These are phyloP conservation scores for Lindgomyces ingoldianus DNA, from an alignment of 495 filamentous ascomycete species.

Conservation along the genomic window DNA sequence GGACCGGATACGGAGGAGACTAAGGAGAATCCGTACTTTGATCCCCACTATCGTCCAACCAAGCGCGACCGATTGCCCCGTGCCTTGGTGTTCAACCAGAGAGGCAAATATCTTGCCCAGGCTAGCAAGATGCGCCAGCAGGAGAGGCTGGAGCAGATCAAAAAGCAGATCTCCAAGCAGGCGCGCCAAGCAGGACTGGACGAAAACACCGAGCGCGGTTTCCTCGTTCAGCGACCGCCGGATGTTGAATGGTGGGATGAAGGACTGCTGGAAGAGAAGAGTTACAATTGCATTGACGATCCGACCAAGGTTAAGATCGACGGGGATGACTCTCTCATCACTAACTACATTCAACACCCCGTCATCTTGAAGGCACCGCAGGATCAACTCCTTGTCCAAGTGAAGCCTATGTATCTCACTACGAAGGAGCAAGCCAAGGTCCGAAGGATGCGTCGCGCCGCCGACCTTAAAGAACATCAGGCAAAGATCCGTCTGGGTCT, in stretches of 20 bases:
- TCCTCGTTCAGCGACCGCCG: slow-evolving; percentile 77
- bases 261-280: slow-evolving; percentile 69
- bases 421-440: slow-evolving; percentile 87
- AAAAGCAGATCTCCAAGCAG: slow-evolving; percentile 83
- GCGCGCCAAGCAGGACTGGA: slow-evolving; percentile 85
- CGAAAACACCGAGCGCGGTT: slow-evolving; percentile 89
- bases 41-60: slow-evolving; percentile 63
- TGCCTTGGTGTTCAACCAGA: slow-evolving; percentile 87
- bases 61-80: slow-evolving; percentile 63
- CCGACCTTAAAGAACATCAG: slow-evolving; percentile 90
- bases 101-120: slow-evolving; percentile 95
- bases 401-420: slow-evolving; percentile 92
- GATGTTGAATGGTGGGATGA: slow-evolving; percentile 99
- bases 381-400: slow-evolving; percentile 72
- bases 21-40: slow-evolving; percentile 85
- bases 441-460: slow-evolving; percentile 86
- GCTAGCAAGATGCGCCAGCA: slow-evolving; percentile 84
- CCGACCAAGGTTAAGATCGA: slow-evolving; percentile 70
- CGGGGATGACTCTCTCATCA: slow-evolving; percentile 79
- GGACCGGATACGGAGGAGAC: slow-evolving; percentile 66
- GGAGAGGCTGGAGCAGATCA: slow-evolving; percentile 83
- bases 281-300: slow-evolving; percentile 69
- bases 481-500: slow-evolving; percentile 92
- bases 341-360: slow-evolving; percentile 87
- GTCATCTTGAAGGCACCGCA: slow-evolving; percentile 89